phyloP scores from a whole-genome alignment of 2,329 filamentous ascomycete genomes.

The Geoglossum cookeanum region DNA sequence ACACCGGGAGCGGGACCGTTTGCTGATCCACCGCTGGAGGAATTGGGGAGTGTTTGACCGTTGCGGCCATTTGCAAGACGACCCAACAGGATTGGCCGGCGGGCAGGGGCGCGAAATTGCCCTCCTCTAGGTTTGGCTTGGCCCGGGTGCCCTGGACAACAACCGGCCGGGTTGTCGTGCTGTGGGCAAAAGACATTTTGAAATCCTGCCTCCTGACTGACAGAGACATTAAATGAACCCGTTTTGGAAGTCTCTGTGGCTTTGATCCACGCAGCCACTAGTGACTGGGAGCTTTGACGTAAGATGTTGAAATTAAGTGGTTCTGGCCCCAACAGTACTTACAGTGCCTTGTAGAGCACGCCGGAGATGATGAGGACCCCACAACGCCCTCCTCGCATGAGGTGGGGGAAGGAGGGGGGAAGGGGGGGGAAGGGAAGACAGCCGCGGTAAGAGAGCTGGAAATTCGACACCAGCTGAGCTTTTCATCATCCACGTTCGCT shows the following conservation, averaged over 20 bases:
- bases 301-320: not conserved
- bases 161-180: too few relatives aligned
- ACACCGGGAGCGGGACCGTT: not conserved
- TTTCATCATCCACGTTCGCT: not conserved
- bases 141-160: too few relatives aligned
- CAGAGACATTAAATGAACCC: not conserved
- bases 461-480: not conserved
- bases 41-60: too few relatives aligned
- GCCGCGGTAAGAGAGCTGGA: not conserved
- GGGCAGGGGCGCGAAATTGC: too few relatives aligned
- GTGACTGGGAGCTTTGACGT: not conserved
- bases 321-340: not conserved
- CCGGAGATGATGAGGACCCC: not conserved
- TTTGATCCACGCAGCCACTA: not conserved
- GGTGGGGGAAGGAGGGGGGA: not conserved
- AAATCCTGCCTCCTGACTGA: too few relatives aligned
- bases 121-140: too few relatives aligned
- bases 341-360: too few relatives aligned
- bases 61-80: too few relatives aligned
- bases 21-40: too few relatives aligned
- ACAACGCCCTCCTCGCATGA: not conserved
- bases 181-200: too few relatives aligned
- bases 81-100: too few relatives aligned
- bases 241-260: not conserved
- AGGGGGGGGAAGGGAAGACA: too few relatives aligned